Percentiles rank a stretch among this genome's conserved stretches.
phyloP scores from a whole-genome alignment of 108 stramenopile species.

The Cyclotella atomus region DNA sequence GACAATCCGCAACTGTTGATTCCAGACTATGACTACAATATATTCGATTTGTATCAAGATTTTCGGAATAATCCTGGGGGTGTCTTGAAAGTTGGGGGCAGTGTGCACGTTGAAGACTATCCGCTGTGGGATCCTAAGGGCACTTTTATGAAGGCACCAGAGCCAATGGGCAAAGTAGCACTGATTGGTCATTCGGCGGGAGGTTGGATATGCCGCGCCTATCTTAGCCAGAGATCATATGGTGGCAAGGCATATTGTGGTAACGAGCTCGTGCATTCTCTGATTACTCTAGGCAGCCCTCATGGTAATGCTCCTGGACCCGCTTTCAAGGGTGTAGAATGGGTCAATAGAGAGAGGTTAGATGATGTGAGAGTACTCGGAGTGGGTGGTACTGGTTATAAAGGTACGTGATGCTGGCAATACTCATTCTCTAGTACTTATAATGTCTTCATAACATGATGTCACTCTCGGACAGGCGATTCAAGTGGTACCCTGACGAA shows the following conservation, averaged over 20 bases:
- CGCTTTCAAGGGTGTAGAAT: constrained; percentile 68
- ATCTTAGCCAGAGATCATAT: constrained; percentile 59
- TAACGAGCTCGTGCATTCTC: constrained; percentile 54
- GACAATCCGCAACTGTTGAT: constrained; percentile 47
- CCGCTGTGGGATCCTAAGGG: constrained; percentile 68
- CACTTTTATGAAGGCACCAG: constrained; percentile 45
- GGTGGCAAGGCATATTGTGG: constrained; percentile 71
- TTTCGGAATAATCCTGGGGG: constrained; percentile 75
- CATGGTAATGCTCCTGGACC: constrained; percentile 71
- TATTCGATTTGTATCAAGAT: constrained; percentile 57
- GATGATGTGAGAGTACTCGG: constrained; percentile 57
- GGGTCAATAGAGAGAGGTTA: constrained; percentile 57
- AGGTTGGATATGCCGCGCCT: constrained; percentile 72
- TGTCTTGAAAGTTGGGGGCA: constrained; percentile 65
- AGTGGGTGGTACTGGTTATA: constrained; percentile 68
- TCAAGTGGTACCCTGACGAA: constrained; percentile 62
- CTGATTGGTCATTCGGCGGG: constrained; percentile 69
- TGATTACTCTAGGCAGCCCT: constrained; percentile 72
- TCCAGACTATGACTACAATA: constrained; percentile 61
- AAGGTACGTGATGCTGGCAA: constrained; percentile 17
- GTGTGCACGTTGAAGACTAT: constrained; percentile 62
- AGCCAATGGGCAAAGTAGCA: constrained; percentile 50
- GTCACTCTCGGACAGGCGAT: constrained; percentile 22
- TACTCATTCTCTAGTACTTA: too few species aligned
- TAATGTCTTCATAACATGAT: not conserved